These are phyloP conservation scores for Hericium alpestre DNA, from an alignment of 768 basidiomycete genomes.

Conservation along the genomic window DNA sequence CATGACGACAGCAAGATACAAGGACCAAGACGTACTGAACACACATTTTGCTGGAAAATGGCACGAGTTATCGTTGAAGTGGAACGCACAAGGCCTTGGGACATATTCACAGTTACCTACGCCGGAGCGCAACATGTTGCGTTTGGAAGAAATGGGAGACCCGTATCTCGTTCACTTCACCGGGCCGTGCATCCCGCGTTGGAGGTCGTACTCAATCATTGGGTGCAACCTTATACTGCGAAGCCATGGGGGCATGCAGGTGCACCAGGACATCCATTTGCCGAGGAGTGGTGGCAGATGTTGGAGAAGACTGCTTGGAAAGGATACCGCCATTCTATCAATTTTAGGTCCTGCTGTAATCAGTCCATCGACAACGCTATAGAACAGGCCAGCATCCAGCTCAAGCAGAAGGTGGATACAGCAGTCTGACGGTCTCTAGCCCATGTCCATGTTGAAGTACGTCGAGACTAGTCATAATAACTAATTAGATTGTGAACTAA, in stretches of 20 bases:
- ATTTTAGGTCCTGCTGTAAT: not conserved
- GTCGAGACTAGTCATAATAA: no score
- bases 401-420: no score
- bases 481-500: no score
- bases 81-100: constrained; percentile 51
- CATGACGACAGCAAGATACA: constrained; percentile 14
- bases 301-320: constrained; percentile 32
- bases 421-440: no score
- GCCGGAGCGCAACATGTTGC: constrained; percentile 22
- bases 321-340: constrained; percentile 12
- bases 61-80: constrained; percentile 29
- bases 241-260: constrained; percentile 53
- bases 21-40: constrained; percentile 46
- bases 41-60: constrained; percentile 33
- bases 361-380: no score
- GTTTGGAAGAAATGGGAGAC: constrained; percentile 26
- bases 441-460: no score
- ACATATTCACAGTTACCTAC: constrained; percentile 34
- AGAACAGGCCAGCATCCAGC: no score
- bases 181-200: constrained; percentile 41
- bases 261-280: constrained; percentile 40
- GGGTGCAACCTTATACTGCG: constrained; percentile 40
- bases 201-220: constrained; percentile 36
- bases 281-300: constrained; percentile 35
- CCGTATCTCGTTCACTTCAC: constrained; percentile 48